phyloP scores from a whole-genome alignment of 495 filamentous ascomycete genomes.

The Lasiosphaeria miniovina region DNA sequence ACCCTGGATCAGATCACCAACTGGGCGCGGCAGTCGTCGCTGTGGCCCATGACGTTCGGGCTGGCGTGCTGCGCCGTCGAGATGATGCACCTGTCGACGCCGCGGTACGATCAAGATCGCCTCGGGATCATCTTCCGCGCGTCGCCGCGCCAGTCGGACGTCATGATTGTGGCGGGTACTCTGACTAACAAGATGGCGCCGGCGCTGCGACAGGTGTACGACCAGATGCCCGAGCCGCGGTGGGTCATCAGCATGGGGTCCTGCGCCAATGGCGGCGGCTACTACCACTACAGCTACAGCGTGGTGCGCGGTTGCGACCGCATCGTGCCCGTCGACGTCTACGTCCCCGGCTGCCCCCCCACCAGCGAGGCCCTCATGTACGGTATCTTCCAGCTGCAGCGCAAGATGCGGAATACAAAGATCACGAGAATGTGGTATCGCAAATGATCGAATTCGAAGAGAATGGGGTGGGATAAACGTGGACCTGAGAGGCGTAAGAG shows the following conservation, averaged over 20 bases:
- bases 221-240: constrained; percentile 94
- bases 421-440: constrained; percentile 62
- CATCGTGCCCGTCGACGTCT: constrained; percentile 88
- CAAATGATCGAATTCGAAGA: constrained; percentile 22
- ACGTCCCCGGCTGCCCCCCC: constrained; percentile 89
- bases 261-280: constrained; percentile 90
- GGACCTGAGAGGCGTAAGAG: background rate
- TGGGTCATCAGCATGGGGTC: constrained; percentile 93
- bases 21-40: constrained; percentile 88
- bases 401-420: constrained; percentile 80
- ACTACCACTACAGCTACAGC: constrained; percentile 92
- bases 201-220: constrained; percentile 90
- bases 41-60: constrained; percentile 98
- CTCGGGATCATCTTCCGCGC: constrained; percentile 97
- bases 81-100: constrained; percentile 98
- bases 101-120: constrained; percentile 93
- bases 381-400: constrained; percentile 81
- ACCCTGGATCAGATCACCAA: constrained; percentile 90
- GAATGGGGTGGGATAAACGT: background rate
- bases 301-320: constrained; percentile 85
- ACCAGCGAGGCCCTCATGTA: constrained; percentile 87
- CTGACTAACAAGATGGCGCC: constrained; percentile 98
- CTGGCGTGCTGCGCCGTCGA: constrained; percentile 95
- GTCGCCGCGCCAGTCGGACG: constrained; percentile 90
- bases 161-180: constrained; percentile 97